A percentile compares a stretch with the other conserved stretches of the same genome.
phyloP scores from a whole-genome alignment of 345 rosid species.

The Sisymbrium altissimum region DNA sequence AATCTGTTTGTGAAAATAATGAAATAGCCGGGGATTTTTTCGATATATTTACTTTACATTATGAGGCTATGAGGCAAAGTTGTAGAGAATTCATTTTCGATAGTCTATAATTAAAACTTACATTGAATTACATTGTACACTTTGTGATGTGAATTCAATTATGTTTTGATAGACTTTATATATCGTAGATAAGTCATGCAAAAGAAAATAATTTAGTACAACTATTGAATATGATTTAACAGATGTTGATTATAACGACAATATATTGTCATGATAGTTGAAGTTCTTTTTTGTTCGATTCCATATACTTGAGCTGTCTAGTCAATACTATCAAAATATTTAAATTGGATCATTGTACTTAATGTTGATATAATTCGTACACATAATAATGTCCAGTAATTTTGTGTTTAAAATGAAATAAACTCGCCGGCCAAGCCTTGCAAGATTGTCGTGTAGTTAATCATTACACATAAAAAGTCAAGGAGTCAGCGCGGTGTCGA shows the following conservation, averaged over 20 bases:
- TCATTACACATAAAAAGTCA: constrained; percentile 21
- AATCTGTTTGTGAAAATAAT: not conserved
- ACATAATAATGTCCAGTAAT: not conserved
- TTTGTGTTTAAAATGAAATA: not conserved
- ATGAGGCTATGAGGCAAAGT: too few relatives aligned
- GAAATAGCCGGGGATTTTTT: not conserved
- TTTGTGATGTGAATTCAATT: not conserved
- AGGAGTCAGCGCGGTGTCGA: constrained; percentile 30
- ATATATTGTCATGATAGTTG: not conserved
- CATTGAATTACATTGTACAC: not conserved
- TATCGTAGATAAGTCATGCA: not conserved
- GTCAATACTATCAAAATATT: constrained; percentile 6
- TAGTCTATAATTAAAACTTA: not conserved
- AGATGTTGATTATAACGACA: not conserved
- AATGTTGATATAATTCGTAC: not conserved
- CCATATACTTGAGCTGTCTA: constrained; percentile 11
- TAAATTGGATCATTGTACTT: constrained; percentile 13
- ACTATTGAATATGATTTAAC: not conserved
- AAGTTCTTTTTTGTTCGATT: not conserved
- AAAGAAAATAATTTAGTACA: not conserved
- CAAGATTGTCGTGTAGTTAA: constrained; percentile 26
- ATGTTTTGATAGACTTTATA: not conserved
- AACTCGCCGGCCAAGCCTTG: constrained; percentile 27
- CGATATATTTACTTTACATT: too few relatives aligned
- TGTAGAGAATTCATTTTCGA: not conserved